phyloP scores from a whole-genome alignment of 1,139 yeast species.

The Hemisphaericaspora lyxosophila region DNA sequence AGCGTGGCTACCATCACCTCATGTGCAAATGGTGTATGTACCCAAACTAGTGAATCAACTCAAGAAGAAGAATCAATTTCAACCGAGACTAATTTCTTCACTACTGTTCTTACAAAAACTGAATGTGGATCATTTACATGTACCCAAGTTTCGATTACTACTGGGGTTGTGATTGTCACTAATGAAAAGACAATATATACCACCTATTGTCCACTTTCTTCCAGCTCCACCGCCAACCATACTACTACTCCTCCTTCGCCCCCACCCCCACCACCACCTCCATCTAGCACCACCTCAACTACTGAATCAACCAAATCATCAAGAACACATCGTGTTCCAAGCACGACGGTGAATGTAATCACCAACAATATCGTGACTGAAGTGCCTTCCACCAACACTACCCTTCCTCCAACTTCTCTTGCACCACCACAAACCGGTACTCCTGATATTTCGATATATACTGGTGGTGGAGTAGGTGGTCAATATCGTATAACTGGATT shows the following conservation, averaged over 20 bases:
- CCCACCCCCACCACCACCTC: neutral
- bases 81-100: constrained; percentile 25
- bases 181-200: constrained; percentile 12
- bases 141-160: constrained; percentile 26
- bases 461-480: constrained; percentile 1
- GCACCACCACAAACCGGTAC: too few species aligned
- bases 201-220: constrained; percentile 19
- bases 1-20: constrained; percentile 50
- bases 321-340: constrained; percentile 7
- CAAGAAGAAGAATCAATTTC: constrained; percentile 22
- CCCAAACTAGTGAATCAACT: too few species aligned
- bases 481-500: neutral
- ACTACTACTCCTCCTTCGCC: constrained; percentile 11
- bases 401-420: too few species aligned
- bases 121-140: constrained; percentile 23
- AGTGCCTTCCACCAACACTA: constrained; percentile 22
- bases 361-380: constrained; percentile 32
- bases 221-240: constrained; percentile 12
- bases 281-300: constrained; percentile 4
- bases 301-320: constrained; percentile 4
- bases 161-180: constrained; percentile 35
- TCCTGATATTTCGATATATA: neutral
- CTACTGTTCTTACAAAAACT: constrained; percentile 10
- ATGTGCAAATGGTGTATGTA: constrained; percentile 38
- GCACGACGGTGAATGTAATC: constrained; percentile 30